These are phyloP conservation scores for Fusarium cyanostomum DNA, from an alignment of 2,329 filamentous ascomycete genomes.

Conservation along the genomic window DNA sequence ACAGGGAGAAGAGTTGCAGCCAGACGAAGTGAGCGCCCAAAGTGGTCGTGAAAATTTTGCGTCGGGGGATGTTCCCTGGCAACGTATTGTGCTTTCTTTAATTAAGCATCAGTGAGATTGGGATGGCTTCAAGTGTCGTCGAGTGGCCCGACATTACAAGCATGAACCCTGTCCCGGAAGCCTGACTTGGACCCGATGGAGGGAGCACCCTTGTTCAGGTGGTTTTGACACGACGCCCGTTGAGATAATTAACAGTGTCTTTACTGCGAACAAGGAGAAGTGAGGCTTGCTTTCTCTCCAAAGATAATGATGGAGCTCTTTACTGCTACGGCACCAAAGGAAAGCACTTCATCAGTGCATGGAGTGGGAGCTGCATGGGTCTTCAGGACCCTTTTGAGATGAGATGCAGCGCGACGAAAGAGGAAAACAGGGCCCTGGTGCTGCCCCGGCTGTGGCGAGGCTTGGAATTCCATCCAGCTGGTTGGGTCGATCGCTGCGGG, in stretches of 20 bases:
- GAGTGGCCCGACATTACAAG: slow-evolving; percentile 12
- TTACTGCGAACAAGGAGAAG: neutral
- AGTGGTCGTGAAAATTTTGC: neutral
- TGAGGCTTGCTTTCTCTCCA: neutral
- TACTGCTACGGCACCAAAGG: neutral
- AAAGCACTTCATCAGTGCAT: no score
- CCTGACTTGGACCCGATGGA: slow-evolving; percentile 14
- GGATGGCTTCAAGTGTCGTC: slow-evolving; percentile 13
- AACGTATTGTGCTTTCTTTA: neutral
- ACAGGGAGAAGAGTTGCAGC: neutral
- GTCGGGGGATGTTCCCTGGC: neutral
- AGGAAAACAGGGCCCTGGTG: slow-evolving; percentile 7
- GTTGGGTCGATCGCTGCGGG: slow-evolving; percentile 21
- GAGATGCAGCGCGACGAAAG: slow-evolving; percentile 23
- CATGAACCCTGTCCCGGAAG: slow-evolving; percentile 18
- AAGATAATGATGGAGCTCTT: neutral
- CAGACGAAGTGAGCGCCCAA: neutral
- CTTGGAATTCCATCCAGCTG: slow-evolving; percentile 30
- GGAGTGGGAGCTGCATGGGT: no score
- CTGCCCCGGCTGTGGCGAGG: slow-evolving; percentile 27
- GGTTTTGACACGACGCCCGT: slow-evolving; percentile 2
- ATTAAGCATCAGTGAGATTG: slow-evolving; percentile 12
- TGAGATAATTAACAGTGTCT: slow-evolving; percentile 1
- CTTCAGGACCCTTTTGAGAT: neutral
- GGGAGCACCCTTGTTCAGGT: slow-evolving; percentile 24